Base-by-base conservation (phyloP, 805 yeast genomes). In the Yamadazyma philogaea region DNA sequence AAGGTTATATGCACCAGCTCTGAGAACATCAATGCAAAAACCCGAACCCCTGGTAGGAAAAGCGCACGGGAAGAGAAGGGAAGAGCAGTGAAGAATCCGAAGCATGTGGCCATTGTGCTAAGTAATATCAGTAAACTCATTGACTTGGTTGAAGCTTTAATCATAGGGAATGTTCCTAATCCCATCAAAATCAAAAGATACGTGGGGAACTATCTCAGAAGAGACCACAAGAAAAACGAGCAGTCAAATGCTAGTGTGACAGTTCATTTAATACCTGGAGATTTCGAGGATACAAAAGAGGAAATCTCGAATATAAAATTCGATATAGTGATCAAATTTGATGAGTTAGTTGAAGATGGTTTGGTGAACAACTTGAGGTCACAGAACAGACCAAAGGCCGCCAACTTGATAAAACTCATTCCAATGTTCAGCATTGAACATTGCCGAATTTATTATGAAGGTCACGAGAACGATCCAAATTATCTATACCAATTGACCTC, bases 351-450 rank as follows among this genome's bases (percentile, higher is more conserved):
- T 30, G 27, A 49, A 34, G 45, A 59, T 50, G 54, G 61, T 37
- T 63, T 70, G 55, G 50, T 67, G 34, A 30, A 47, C 6, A 32
- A 41, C 16, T 33, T 67, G 12, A 47, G 70, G 31, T 28, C 40
- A 10, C 74, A 70, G 43, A 59, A 68, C 43, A 39, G 53, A 21
- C 22, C 34, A 7, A 49, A 44, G 3, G 57, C 53, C 7, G 75
- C 84, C 0, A 83, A 87, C 7, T 65, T 87, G 4, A 55, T 91
- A 19, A 66, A 91, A 28, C 66, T 91, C 18, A 79, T 87, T 3
- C 84, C 96, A 1, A 77, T 82, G 44, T 82, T 87, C 53, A 82
- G 95, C 2, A 79, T 87, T 19, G 96, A 91, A 53, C 98, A 91
- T 58, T 81, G 88, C 48, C 79, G 47, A 55, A 75, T 44, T 66